These are phyloP conservation scores for Tinospora cordifolia DNA, from an alignment of 164 flowering plant genomes.

Conservation along the genomic window DNA sequence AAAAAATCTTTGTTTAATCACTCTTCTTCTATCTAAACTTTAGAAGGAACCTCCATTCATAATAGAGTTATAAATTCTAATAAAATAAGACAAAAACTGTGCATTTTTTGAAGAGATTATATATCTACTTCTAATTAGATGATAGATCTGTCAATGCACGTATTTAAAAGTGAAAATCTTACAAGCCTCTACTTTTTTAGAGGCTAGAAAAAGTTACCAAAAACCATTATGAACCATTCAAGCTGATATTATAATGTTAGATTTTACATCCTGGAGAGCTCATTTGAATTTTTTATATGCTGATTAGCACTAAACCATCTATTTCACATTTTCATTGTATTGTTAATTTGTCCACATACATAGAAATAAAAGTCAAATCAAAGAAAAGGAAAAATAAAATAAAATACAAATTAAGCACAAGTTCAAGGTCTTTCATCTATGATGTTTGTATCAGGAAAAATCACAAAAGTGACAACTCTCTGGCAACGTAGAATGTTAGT, in stretches of 20 bases:
- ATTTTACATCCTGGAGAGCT: not conserved
- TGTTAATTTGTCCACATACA: not conserved
- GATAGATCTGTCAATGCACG: no score
- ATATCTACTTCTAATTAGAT: no score
- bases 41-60: no score
- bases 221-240: not conserved
- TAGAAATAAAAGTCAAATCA: not conserved
- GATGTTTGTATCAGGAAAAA: not conserved
- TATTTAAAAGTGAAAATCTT: no score
- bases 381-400: no score
- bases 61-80: no score
- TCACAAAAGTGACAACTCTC: not conserved
- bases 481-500: not conserved
- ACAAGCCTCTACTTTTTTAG: no score
- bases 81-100: no score
- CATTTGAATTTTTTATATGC: not conserved
- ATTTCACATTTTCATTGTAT: not conserved
- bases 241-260: not conserved
- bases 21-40: no score
- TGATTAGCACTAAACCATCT: not conserved
- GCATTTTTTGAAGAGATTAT: no score
- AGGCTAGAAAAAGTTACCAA: not conserved
- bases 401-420: no score
- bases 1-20: not conserved
- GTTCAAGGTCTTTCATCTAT: no score